Base-by-base conservation (phyloP, 2,329 filamentous ascomycete genomes). In the Calonectria naviculata region DNA sequence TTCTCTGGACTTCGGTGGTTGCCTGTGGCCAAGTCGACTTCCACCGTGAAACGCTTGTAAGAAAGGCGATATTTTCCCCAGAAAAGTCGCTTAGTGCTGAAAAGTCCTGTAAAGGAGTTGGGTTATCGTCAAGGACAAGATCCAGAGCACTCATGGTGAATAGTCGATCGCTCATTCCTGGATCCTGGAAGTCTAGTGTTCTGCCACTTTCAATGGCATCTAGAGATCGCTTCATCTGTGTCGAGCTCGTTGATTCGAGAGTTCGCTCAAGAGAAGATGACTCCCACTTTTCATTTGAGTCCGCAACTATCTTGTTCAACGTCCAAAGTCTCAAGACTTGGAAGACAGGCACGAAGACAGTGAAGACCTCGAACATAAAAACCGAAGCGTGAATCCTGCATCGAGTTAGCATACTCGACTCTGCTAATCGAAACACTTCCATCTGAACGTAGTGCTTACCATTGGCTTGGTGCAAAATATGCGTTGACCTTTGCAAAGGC, bases 61-160 rank as follows among this genome's bases (percentile, higher is more conserved):
- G 83, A 78, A 93, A 93, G 38, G 91, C 88, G 73, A 93, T 90
- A 76, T 93, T 93, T 79, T 93, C 92, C 24, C 91, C 91, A 0
- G 91, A 93, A 78, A 93, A 93, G 74, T 93, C 92, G 46, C 87
- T 86, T 2, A 89, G 83, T 0, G 91, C 91, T 0, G 92, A 91
- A 78, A 92, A 93, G 60, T 89, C 81, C 68, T 91, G 89, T 0
- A 93, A 85, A 0, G 89, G 88, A 1, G 85, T 83, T 0, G 90
- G 88, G 77, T 92, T 91, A 65, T 86, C 84, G 38, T 86, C 82
- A 0, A 93, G 83, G 3, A 90, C 88, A 70, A 88, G 85, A 68
- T 93, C 91, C 4, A 93, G 86, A 0, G 91, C 89, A 47, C 86
- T 84, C 88, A 92, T 91, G 52, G 89, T 90, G 58, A 89, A 84